phyloP scores from a whole-genome alignment of 192 early-diverging fungal species.

The Gonapodya prolifera region DNA sequence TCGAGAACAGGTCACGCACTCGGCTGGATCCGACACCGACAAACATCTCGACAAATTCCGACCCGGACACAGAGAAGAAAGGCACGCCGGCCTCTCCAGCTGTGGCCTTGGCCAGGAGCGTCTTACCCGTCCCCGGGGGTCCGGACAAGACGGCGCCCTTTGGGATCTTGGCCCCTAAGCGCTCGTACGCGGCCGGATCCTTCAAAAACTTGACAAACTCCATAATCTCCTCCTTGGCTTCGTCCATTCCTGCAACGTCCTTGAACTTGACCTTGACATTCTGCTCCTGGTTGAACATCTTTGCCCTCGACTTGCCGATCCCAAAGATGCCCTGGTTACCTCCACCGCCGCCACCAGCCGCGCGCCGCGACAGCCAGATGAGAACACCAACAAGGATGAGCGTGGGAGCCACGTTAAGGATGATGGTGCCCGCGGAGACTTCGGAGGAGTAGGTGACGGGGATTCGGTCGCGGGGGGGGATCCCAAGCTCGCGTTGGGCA shows the following conservation, averaged over 20 bases:
- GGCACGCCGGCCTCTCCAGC: constrained; percentile 98
- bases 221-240: constrained; percentile 99
- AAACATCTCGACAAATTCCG: constrained; percentile 99
- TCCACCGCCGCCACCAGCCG: constrained; percentile 39
- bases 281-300: constrained; percentile 93
- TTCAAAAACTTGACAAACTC: constrained; percentile 85
- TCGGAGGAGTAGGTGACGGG: constrained; percentile 85
- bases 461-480: constrained; percentile 79
- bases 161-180: constrained; percentile 94
- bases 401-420: constrained; percentile 89
- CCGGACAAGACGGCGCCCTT: constrained; percentile 94
- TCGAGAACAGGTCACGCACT: constrained; percentile 93
- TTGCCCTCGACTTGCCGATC: constrained; percentile 88
- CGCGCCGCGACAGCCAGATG: constrained; percentile 73
- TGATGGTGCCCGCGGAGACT: constrained; percentile 51
- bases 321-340: constrained; percentile 81
- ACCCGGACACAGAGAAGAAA: constrained; percentile 96
- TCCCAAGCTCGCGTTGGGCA: constrained; percentile 82
- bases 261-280: constrained; percentile 96
- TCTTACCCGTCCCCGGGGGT: constrained; percentile 77
- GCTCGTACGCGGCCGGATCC: constrained; percentile 50
- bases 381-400: constrained; percentile 78
- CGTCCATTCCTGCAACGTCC: constrained; percentile 98
- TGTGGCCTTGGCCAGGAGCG: constrained; percentile 96
- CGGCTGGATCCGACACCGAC: constrained; percentile 91